Percentiles rank a stretch among this genome's conserved stretches.
These are phyloP conservation scores for Lenzites betulinus DNA, from an alignment of 768 basidiomycete genomes.

Conservation along the genomic window DNA sequence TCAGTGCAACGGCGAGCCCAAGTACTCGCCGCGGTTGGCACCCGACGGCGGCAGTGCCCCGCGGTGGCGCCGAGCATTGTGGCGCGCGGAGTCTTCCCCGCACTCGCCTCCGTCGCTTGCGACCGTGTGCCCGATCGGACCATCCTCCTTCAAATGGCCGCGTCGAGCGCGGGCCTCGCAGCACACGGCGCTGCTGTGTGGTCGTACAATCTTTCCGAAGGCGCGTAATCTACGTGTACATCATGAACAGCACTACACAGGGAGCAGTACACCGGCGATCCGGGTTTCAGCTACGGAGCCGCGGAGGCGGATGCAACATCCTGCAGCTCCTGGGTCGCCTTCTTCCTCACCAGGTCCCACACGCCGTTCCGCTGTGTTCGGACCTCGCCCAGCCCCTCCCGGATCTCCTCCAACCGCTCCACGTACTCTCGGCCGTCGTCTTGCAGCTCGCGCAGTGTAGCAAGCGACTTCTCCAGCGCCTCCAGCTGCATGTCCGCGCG, in stretches of 20 bases:
- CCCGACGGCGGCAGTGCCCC: conserved; percentile 11
- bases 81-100: not conserved
- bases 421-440: conserved; percentile 88
- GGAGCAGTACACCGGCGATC: not conserved
- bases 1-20: too few relatives aligned
- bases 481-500: conserved; percentile 68
- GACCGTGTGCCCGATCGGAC: not conserved
- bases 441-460: conserved; percentile 74
- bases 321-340: conserved; percentile 74
- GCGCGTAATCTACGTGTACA: not conserved
- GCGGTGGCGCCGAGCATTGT: conserved; percentile 16
- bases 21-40: too few relatives aligned
- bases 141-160: too few relatives aligned
- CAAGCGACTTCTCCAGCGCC: conserved; percentile 72
- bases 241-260: not conserved
- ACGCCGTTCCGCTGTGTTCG: conserved; percentile 69
- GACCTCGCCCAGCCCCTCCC: conserved; percentile 78
- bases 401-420: conserved; percentile 80
- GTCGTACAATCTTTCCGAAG: not conserved
- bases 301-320: conserved; percentile 48
- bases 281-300: not conserved
- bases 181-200: too few relatives aligned
- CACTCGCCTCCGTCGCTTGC: not conserved
- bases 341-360: conserved; percentile 77
- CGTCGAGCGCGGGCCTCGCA: too few relatives aligned